phyloP scores from a whole-genome alignment of 2,329 filamentous ascomycete species.

The Fusarium sp. region DNA sequence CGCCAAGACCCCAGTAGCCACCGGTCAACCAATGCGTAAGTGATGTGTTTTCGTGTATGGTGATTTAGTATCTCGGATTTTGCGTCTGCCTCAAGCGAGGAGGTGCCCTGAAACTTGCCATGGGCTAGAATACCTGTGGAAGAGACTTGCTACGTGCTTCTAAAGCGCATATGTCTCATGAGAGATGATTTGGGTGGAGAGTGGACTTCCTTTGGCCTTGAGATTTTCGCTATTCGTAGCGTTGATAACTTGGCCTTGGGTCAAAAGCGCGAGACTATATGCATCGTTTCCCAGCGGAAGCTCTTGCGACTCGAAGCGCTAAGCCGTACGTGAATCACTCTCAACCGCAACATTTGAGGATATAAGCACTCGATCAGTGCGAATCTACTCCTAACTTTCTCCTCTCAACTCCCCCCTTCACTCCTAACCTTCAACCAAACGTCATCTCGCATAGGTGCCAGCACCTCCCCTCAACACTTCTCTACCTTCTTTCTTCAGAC shows the following conservation, averaged over 20 bases:
- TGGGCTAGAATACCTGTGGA: background rate
- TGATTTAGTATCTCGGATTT: background rate
- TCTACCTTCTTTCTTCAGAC: background rate
- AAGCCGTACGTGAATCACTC: constrained; percentile 29
- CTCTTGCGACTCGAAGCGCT: background rate
- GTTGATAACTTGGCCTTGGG: background rate
- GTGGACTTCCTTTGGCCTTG: background rate
- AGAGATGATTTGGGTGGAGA: background rate
- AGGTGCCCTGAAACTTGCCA: constrained; percentile 1
- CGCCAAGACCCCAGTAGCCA: constrained; percentile 77
- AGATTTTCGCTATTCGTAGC: background rate
- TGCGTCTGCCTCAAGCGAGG: constrained; percentile 18
- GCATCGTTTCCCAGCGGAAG: constrained; percentile 19
- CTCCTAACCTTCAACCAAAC: background rate
- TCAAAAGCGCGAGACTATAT: background rate
- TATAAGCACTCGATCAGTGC: constrained; percentile 26
- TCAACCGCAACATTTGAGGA: background rate
- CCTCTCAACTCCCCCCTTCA: background rate
- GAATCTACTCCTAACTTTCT: background rate
- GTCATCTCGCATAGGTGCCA: background rate
- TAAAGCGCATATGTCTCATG: background rate
- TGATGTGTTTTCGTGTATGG: constrained; percentile 47
- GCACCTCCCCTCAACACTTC: background rate
- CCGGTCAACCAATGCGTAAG: constrained; percentile 83
- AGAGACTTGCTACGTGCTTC: background rate